These are phyloP conservation scores for Sextonia rubra DNA, from an alignment of 164 flowering plant genomes.

Conservation along the genomic window DNA sequence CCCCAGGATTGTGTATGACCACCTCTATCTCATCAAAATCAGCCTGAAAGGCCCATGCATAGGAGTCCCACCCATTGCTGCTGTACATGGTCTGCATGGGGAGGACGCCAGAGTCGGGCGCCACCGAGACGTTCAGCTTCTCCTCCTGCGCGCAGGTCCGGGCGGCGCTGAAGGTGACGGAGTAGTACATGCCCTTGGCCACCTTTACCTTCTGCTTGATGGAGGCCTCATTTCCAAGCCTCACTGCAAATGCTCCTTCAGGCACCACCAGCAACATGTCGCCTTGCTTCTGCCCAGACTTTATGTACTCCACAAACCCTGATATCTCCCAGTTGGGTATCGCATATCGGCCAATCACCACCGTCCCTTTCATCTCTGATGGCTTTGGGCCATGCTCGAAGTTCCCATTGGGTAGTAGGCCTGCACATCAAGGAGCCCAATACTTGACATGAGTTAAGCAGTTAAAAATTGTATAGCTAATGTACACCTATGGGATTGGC, in stretches of 20 bases:
- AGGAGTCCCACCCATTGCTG: slow-evolving; percentile 62
- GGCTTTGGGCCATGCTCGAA: slow-evolving; percentile 70
- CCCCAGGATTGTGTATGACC: slow-evolving; percentile 70
- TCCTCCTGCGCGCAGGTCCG: slow-evolving; percentile 78
- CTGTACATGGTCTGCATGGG: slow-evolving; percentile 73
- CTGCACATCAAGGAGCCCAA: slow-evolving; percentile 26
- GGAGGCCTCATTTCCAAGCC: slow-evolving; percentile 77
- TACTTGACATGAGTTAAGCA: too few species aligned
- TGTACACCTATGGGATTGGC: too few species aligned
- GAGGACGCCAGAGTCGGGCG: slow-evolving; percentile 39
- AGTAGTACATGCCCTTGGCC: slow-evolving; percentile 41
- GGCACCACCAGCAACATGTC: slow-evolving; percentile 89
- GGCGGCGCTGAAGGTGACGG: slow-evolving; percentile 65
- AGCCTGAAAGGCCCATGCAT: slow-evolving; percentile 54
- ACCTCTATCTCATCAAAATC: slow-evolving; percentile 24
- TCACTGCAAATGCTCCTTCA: slow-evolving; percentile 64
- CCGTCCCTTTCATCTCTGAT: slow-evolving; percentile 59
- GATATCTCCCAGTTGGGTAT: slow-evolving; percentile 72
- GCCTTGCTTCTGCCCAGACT: slow-evolving; percentile 75
- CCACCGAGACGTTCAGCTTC: slow-evolving; percentile 46
- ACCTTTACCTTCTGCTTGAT: slow-evolving; percentile 59
- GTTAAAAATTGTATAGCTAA: too few species aligned
- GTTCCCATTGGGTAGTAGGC: slow-evolving; percentile 72
- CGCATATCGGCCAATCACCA: slow-evolving; percentile 36
- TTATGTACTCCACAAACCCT: slow-evolving; percentile 78